Conservation (phyloP, 2,329 filamentous ascomycete species). For the Diplodia seriata region DNA sequence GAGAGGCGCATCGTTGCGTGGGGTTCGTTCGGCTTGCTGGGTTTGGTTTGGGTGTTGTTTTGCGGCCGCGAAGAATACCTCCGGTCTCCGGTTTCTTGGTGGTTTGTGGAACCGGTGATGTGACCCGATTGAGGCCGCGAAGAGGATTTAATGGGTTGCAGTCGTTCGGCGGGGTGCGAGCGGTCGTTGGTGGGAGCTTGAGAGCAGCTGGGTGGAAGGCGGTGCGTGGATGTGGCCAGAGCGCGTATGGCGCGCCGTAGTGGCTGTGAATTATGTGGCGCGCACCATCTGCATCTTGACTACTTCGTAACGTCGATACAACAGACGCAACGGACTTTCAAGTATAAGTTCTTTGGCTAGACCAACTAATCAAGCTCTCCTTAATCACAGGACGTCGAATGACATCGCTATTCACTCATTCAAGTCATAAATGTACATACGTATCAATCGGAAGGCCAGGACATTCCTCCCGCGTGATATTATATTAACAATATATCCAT, state of each 20-base stretch:
- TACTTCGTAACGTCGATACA: background rate
- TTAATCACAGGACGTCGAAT: background rate
- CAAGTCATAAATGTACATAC: background rate
- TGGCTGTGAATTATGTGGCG: background rate
- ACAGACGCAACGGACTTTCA: background rate
- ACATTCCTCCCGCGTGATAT: background rate
- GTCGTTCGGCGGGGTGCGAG: background rate
- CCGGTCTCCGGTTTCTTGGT: too few species aligned
- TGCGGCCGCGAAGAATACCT: too few species aligned
- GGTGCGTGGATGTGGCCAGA: constrained; percentile 25
- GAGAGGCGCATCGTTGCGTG: constrained; percentile 5
- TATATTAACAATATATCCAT: constrained; percentile 4
- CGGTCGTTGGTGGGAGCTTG: background rate
- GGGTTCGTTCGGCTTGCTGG: background rate
- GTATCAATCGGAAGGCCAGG: background rate
- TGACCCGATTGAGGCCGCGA: background rate
- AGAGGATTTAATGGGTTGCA: background rate
- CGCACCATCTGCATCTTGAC: background rate
- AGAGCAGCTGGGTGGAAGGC: background rate
- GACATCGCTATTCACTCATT: background rate
- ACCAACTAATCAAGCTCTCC: background rate
- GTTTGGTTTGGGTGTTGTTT: background rate
- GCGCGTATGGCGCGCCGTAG: constrained; percentile 18
- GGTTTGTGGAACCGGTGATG: too few species aligned
- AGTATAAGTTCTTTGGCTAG: background rate